A percentile compares a stretch with the other conserved stretches of the same genome.
Conservation (phyloP, 345 rosid genomes). For the Salix purpurea region DNA sequence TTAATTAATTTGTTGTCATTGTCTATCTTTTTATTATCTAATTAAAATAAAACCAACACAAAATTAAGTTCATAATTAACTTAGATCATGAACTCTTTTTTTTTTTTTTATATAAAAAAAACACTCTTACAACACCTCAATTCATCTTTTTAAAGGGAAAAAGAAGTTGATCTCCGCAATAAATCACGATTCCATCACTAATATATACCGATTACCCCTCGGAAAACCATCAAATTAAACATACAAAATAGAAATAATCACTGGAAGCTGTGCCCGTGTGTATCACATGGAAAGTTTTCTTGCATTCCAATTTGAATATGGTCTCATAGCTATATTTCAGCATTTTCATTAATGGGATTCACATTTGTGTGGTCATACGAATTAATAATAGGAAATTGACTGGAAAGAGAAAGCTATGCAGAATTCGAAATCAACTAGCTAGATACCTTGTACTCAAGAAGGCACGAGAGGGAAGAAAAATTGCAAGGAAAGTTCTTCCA, state of each 20-base stretch:
- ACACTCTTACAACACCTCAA: too few relatives aligned
- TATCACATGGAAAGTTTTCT: background rate
- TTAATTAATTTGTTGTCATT: too few relatives aligned
- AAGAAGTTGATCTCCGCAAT: too few relatives aligned
- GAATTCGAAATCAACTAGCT: background rate
- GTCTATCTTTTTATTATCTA: too few relatives aligned
- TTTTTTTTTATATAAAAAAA: too few relatives aligned
- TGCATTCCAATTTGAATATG: background rate
- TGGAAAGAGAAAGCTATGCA: background rate
- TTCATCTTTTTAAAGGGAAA: too few relatives aligned
- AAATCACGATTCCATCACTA: background rate
- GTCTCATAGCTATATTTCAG: background rate
- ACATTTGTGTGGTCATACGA: background rate
- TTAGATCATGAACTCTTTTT: too few relatives aligned
- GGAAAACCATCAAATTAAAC: background rate
- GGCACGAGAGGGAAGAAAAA: conserved; percentile 8
- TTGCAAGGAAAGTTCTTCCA: conserved; percentile 64
- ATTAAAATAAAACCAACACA: too few relatives aligned
- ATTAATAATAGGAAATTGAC: background rate
- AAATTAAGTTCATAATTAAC: too few relatives aligned
- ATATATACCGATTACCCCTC: background rate
- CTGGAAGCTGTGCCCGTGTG: background rate
- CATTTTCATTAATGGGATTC: background rate
- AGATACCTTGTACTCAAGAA: background rate
- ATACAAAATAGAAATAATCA: background rate